phyloP scores from a whole-genome alignment of 257 asterid genomes.

The Handroanthus guayacan region DNA sequence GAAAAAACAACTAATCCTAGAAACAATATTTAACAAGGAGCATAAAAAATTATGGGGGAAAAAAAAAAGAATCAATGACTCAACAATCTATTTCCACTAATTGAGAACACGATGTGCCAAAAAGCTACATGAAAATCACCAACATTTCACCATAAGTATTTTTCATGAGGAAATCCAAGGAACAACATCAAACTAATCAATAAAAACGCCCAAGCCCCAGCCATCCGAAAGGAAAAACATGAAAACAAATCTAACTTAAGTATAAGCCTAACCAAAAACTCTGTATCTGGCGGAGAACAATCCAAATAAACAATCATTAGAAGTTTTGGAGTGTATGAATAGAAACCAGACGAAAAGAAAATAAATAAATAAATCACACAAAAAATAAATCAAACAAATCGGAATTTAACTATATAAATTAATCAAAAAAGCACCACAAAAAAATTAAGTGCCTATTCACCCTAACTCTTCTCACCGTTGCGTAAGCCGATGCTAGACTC shows the following conservation, averaged over 20 bases:
- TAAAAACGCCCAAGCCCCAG: background rate
- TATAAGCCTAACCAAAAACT: conserved; percentile 9
- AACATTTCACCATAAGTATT: background rate
- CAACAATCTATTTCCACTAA: background rate
- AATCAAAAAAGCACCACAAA: background rate
- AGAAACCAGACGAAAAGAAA: too few relatives aligned
- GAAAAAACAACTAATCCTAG: background rate
- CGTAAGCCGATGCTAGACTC: conserved; percentile 95
- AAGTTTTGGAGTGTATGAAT: too few relatives aligned
- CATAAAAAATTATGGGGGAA: background rate
- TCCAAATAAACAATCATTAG: background rate
- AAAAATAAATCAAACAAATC: background rate
- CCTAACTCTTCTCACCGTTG: conserved; percentile 57
- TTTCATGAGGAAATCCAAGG: background rate
- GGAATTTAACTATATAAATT: background rate
- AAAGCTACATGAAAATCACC: background rate
- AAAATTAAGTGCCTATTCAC: background rate
- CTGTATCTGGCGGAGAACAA: background rate
- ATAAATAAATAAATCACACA: too few relatives aligned
- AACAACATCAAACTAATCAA: background rate
- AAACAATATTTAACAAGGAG: background rate
- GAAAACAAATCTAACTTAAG: background rate
- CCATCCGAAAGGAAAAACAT: background rate
- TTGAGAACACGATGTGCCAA: background rate
- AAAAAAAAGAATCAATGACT: background rate